phyloP scores from a whole-genome alignment of 2,329 filamentous ascomycete species.

The Ophiostoma piceae region DNA sequence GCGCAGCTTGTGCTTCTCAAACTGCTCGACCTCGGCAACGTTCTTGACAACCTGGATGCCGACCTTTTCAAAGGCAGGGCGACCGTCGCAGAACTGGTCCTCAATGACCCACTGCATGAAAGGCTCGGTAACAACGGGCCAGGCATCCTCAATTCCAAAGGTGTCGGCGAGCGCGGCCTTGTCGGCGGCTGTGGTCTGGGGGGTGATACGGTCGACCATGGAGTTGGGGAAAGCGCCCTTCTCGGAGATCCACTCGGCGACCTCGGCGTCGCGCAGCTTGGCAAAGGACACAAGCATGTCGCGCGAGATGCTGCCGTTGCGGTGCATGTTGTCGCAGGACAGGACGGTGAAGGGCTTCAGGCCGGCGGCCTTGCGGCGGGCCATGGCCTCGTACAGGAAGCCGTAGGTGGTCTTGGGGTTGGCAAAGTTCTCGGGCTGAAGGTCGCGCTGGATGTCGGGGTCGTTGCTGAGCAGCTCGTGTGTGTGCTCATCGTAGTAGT shows the following conservation, averaged over 20 bases:
- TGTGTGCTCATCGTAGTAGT: conserved; percentile 56
- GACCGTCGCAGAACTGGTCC: conserved; percentile 48
- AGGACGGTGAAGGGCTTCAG: conserved; percentile 50
- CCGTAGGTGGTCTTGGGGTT: conserved; percentile 46
- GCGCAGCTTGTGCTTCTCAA: conserved; percentile 53
- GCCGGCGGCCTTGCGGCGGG: conserved; percentile 41
- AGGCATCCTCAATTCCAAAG: conserved; percentile 46
- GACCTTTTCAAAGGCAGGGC: conserved; percentile 48
- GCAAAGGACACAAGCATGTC: conserved; percentile 49
- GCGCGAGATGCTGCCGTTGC: conserved; percentile 50
- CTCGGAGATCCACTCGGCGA: conserved; percentile 46
- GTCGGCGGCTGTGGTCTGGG: conserved; percentile 44
- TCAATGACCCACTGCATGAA: conserved; percentile 54
- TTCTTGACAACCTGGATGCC: conserved; percentile 49
- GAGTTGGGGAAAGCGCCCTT: conserved; percentile 49
- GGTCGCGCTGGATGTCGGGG: conserved; percentile 46
- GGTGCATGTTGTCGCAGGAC: conserved; percentile 55
- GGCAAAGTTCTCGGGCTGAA: conserved; percentile 43
- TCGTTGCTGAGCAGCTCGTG: conserved; percentile 46
- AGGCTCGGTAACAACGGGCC: conserved; percentile 52
- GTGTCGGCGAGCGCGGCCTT: conserved; percentile 40
- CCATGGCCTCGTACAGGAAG: conserved; percentile 49
- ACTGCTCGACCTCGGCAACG: conserved; percentile 49
- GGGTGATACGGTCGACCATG: conserved; percentile 54
- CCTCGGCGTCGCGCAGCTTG: conserved; percentile 41